Percentiles rank a stretch among this genome's conserved stretches.
Conservation (phyloP, 768 basidiomycete species). For the Lactarius trivialis region DNA sequence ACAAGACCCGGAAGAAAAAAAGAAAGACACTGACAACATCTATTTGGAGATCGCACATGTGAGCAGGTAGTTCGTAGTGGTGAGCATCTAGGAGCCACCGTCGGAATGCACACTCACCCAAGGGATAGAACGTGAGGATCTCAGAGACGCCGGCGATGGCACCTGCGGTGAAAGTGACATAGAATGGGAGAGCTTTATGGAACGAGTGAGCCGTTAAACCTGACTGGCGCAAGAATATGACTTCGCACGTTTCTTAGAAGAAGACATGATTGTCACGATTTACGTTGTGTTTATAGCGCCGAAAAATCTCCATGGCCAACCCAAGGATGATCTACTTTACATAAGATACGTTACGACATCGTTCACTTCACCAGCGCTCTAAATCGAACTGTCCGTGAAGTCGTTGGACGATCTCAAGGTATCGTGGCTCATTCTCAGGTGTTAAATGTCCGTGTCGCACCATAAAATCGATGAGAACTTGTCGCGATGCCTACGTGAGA, state of each 20-base stretch:
- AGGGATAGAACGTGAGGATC: slow-evolving; percentile 81
- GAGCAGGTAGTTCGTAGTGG: slow-evolving; percentile 1
- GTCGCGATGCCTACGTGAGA: neutral
- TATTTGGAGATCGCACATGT: slow-evolving; percentile 25
- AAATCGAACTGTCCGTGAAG: slow-evolving; percentile 69
- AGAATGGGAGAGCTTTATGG: slow-evolving; percentile 68
- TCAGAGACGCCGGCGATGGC: slow-evolving; percentile 91
- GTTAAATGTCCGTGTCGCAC: slow-evolving; percentile 82
- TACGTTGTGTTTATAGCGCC: neutral
- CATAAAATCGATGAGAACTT: slow-evolving; percentile 86
- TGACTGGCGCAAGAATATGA: neutral
- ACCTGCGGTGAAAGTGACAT: slow-evolving; percentile 88
- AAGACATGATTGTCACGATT: slow-evolving; percentile 7
- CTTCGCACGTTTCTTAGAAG: slow-evolving; percentile 21
- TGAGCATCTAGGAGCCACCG: neutral
- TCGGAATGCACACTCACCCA: slow-evolving; percentile 47
- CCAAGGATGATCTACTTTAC: neutral
- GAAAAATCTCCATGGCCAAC: neutral
- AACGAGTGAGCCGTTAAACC: neutral
- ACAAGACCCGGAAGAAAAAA: slow-evolving; percentile 1
- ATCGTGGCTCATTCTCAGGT: slow-evolving; percentile 81
- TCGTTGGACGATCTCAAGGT: slow-evolving; percentile 65
- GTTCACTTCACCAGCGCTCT: slow-evolving; percentile 37
- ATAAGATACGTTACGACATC: neutral
- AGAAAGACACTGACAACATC: slow-evolving; percentile 69